Base-by-base conservation (phyloP, 2,329 filamentous ascomycete genomes). In the Gnomoniopsis smithogilvyi region DNA sequence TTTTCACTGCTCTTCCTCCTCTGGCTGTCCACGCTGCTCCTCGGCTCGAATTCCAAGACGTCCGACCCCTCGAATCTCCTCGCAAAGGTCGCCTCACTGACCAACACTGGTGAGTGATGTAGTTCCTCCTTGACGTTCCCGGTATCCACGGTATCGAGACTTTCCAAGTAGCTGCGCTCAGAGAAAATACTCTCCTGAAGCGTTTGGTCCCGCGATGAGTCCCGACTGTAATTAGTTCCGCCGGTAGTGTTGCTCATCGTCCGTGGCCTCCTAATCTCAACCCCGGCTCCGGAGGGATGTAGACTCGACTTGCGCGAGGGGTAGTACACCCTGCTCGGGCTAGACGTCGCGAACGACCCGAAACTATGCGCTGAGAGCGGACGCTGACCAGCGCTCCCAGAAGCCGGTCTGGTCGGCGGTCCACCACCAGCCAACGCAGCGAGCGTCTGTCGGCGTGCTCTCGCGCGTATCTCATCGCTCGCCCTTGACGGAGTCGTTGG, bases 381-480 rank as follows among this genome's bases (percentile, higher is more conserved):
- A 24, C 46, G 24, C 51, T 12, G 54, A 26, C 21, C 46, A 12
- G 2, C 15, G 33, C 30, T 22, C 3, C 46, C 17, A 22, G 33
- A 34, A 21, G 15, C 22, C 33, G 46, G 33, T 17, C 7, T 30
- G 38, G 15, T 17, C 3, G 51, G 30, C 6, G 51, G 19, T 11
- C 45, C 21, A 6, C 22, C 10, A 1, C 47, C 54, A 1, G 36
- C 46, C 8, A 62, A 45, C 8, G 60, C 60, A 17, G 54, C 57
- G 3, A 62, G 60, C 19, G 60, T 17, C 45, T 62, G 36, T n/a
- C 41, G 49, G n/a, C 45, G 57, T 24, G 48, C 51, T 4, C n/a
- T n/a, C 3, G 36, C 30, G 14, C 58, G 33, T 56, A 50, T 66
- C 50, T 72, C 67, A 4, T 74, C 72, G 21, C 71, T 70, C 15